Evolutionary conservation across 2,329 filamentous ascomycete species (phyloP), one percentile per base, ranked within the genome.

Genomic region (Pseudocercospora vitis): DNA sequence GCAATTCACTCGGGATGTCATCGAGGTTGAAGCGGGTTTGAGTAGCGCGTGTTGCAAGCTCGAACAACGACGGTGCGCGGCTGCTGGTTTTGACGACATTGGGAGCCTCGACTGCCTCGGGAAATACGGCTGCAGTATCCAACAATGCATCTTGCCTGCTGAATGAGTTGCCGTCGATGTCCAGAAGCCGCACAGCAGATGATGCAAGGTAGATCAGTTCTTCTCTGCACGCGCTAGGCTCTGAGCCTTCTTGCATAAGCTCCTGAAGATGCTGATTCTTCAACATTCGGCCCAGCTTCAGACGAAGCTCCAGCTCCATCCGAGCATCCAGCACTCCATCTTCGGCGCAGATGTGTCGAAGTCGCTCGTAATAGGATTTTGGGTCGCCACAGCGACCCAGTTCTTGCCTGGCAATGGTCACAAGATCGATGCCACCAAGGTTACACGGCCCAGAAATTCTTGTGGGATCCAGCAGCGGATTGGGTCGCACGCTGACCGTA

Each of bases 401-500:
- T n/a, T 53, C 47, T 11, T 53, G 51, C 9, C 35, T 31, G 16
- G 35, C 37, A 26, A 33, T 26, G 12, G 39, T 7, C 16, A 19
- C 40, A 24, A 45, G 12, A 18, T 44, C 16, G 7, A 47, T 14
- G 28, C 35, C 46, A 12, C 48, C 42, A 6, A 48, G 35, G 6
- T 11, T 31, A 16, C 59, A 61, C 18, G 53, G 37, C n/a, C 55
- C 59, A 18, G 24, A 50, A n/a, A 63, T 55, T 24, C 42, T 28
- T 18, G 48, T 39, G 11, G 62, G 63, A 42, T 63, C 56, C 14
- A 63, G 3, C 21, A 87, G 84, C 0, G 82, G 81, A 63, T 89
- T 89, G 0, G 85, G 85, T 51, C 82, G 78, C 2, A 85, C 61
- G 21, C 73, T 74, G n/a, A 88, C 69, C 3, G 75, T 74, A 9